Evolutionary conservation across 768 basidiomycete genomes (phyloP).

Genomic region (Panaeolus papilionaceus): DNA sequence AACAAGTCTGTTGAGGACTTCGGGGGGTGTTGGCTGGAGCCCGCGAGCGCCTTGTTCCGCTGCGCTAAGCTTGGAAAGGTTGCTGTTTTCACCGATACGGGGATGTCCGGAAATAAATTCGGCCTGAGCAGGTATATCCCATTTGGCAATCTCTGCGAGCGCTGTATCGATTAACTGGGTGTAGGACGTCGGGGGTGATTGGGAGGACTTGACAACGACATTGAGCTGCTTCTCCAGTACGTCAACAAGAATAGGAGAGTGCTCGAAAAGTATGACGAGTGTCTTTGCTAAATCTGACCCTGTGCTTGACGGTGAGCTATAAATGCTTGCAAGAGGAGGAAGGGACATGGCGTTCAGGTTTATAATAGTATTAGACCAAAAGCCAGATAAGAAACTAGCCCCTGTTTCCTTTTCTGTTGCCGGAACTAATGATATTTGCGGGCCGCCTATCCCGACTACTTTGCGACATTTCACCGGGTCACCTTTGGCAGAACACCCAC

Average conservation of each 20-base stretch:
- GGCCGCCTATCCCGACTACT: conserved; percentile 22
- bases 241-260: conserved; percentile 60
- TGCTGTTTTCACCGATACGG: conserved; percentile 83
- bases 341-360: conserved; percentile 32
- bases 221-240: conserved; percentile 62
- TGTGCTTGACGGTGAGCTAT: conserved; percentile 35
- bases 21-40: conserved; percentile 65
- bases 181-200: conserved; percentile 46
- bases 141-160: conserved; percentile 53
- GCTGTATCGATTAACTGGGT: conserved; percentile 60
- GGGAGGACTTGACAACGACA: conserved; percentile 31
- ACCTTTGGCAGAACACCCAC: conserved; percentile 10
- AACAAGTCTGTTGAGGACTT: conserved; percentile 72
- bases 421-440: conserved; percentile 4
- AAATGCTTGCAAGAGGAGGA: conserved; percentile 42
- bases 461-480: conserved; percentile 21
- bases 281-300: conserved; percentile 44
- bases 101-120: conserved; percentile 86
- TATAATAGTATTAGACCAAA: background rate
- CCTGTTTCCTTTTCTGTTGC: background rate
- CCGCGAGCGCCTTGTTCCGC: conserved; percentile 73
- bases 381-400: background rate
- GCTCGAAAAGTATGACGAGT: conserved; percentile 59
- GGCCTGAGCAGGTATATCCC: conserved; percentile 57
- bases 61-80: conserved; percentile 76